These are phyloP conservation scores for Betula pendula DNA, from an alignment of 306 rosid genomes.

Conservation along the genomic window DNA sequence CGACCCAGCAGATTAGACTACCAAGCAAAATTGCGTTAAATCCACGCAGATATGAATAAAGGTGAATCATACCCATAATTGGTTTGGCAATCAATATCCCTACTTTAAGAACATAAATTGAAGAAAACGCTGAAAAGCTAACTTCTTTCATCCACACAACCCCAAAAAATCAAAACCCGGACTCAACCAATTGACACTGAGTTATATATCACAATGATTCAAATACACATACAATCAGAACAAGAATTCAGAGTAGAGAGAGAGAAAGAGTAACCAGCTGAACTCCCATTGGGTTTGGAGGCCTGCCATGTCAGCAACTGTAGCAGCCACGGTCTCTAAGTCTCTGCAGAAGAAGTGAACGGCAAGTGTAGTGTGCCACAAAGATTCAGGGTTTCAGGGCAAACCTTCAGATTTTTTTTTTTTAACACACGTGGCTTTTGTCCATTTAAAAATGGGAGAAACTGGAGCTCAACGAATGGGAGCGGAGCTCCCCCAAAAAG, in stretches of 20 bases:
- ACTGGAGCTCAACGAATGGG: no score
- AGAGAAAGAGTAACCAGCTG: conserved; percentile 45
- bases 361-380: background rate
- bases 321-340: conserved; percentile 43
- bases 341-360: background rate
- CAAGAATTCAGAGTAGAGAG: conserved; percentile 7
- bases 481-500: no score
- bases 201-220: background rate
- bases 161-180: background rate
- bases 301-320: conserved; percentile 22
- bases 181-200: conserved; percentile 7
- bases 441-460: no score
- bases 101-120: background rate
- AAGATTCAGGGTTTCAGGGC: background rate
- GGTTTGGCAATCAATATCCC: background rate
- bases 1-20: background rate
- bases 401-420: background rate
- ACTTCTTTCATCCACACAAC: background rate
- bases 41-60: background rate
- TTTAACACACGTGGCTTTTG: no score
- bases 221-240: background rate
- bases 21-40: no score
- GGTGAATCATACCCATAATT: background rate
- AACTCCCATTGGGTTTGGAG: conserved; percentile 53
- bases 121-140: background rate